These are phyloP conservation scores for Rhododendron kiyosumense DNA, from an alignment of 148 eudicot species.

Conservation along the genomic window DNA sequence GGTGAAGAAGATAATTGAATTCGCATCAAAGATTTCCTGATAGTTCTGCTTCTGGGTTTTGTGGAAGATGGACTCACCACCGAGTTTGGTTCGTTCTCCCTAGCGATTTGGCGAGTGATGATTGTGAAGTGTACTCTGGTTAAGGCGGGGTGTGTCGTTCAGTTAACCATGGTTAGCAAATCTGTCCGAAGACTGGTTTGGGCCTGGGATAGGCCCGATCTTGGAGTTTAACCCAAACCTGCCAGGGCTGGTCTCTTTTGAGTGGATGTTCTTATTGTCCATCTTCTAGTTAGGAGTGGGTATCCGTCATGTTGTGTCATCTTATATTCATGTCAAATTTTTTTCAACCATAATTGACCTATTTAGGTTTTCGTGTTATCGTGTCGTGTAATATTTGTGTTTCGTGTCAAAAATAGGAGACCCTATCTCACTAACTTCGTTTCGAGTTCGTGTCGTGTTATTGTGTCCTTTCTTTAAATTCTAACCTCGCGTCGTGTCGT, in stretches of 20 bases:
- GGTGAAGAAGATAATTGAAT: not conserved
- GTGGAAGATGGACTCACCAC: not conserved
- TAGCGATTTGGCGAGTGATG: not conserved
- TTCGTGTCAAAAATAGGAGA: too few relatives aligned
- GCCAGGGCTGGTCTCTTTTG: too few relatives aligned
- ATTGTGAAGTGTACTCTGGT: not conserved
- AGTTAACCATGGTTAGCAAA: not conserved
- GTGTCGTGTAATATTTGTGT: too few relatives aligned
- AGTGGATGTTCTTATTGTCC: too few relatives aligned
- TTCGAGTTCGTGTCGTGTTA: too few relatives aligned
- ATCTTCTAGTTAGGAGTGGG: too few relatives aligned
- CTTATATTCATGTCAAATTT: too few relatives aligned
- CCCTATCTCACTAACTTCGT: too few relatives aligned
- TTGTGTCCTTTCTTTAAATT: too few relatives aligned
- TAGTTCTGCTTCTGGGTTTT: not conserved
- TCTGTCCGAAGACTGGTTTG: not conserved
- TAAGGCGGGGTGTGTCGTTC: not conserved
- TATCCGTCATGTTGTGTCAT: too few relatives aligned
- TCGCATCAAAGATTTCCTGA: not conserved
- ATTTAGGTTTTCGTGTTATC: too few relatives aligned
- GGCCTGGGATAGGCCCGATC: not conserved
- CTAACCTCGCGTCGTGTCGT: too few relatives aligned
- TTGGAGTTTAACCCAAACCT: not conserved
- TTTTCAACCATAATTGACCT: rapidly evolving
- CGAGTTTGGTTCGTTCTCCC: not conserved